A percentile compares a stretch with the other conserved stretches of the same genome.
Conservation (phyloP, 768 basidiomycete genomes). For the Dendrothele bispora region DNA sequence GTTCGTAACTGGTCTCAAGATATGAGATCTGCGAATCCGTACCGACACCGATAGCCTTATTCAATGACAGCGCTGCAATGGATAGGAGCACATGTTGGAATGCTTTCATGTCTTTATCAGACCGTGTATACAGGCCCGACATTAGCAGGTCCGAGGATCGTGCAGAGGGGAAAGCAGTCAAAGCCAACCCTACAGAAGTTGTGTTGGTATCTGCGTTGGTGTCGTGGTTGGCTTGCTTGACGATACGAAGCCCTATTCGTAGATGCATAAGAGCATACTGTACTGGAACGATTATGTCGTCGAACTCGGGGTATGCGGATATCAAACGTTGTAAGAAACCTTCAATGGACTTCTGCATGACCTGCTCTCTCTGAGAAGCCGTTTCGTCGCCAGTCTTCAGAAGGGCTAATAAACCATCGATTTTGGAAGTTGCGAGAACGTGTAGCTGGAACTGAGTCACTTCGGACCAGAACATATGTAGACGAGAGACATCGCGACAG, state of each 20-base stretch:
- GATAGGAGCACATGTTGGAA: conserved; percentile 46
- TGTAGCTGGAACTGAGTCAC: conserved; percentile 74
- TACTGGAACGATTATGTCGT: conserved; percentile 70
- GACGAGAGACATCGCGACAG: conserved; percentile 42
- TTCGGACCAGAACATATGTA: conserved; percentile 73
- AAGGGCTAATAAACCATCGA: conserved; percentile 44
- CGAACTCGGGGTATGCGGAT: conserved; percentile 64
- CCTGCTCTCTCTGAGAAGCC: conserved; percentile 56
- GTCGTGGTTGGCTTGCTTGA: conserved; percentile 31
- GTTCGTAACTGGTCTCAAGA: conserved; percentile 61
- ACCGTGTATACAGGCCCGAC: conserved; percentile 4
- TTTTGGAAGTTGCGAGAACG: conserved; percentile 45
- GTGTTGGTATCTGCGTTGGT: too few relatives aligned
- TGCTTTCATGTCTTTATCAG: conserved; percentile 12
- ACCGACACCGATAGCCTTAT: conserved; percentile 42
- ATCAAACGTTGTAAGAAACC: conserved; percentile 77
- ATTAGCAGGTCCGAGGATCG: conserved; percentile 39
- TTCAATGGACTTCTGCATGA: conserved; percentile 75
- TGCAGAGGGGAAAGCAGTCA: conserved; percentile 58
- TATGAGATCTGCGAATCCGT: conserved; percentile 25
- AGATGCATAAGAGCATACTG: conserved; percentile 64
- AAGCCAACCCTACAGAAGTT: conserved; percentile 27
- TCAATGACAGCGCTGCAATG: conserved; percentile 46
- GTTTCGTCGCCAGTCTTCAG: conserved; percentile 36
- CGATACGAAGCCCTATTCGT: conserved; percentile 70